Percentiles rank a stretch among this genome's conserved stretches.
phyloP scores from a whole-genome alignment of 768 basidiomycete species.

The Suillus clintonianus region DNA sequence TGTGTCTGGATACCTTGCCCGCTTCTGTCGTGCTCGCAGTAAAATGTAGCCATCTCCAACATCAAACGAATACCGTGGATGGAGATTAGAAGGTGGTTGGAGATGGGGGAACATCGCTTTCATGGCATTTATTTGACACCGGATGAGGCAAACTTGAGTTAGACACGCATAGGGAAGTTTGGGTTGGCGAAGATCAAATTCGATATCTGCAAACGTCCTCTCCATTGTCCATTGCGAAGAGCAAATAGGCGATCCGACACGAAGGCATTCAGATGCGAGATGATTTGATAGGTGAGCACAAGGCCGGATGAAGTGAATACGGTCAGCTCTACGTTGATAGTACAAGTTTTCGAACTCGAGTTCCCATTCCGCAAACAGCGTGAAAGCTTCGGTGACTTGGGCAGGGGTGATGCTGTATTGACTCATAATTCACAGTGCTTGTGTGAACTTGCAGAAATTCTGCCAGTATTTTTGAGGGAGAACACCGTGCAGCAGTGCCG shows the following conservation, averaged over 20 bases:
- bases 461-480: too few species aligned
- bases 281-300: slow-evolving; percentile 28
- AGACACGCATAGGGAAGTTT: slow-evolving; percentile 27
- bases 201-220: slow-evolving; percentile 26
- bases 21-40: slow-evolving; percentile 6
- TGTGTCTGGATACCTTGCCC: not conserved
- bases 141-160: slow-evolving; percentile 20
- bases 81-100: not conserved
- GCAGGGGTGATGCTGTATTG: too few species aligned
- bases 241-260: slow-evolving; percentile 21
- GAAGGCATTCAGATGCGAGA: slow-evolving; percentile 19
- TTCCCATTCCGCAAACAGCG: too few species aligned
- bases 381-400: too few species aligned
- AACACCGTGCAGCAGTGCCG: too few species aligned
- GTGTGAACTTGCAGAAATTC: too few species aligned
- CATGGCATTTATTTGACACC: slow-evolving; percentile 18
- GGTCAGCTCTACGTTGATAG: too few species aligned
- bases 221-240: slow-evolving; percentile 35
- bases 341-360: too few species aligned
- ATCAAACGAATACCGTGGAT: slow-evolving; percentile 12
- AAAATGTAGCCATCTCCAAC: slow-evolving; percentile 16
- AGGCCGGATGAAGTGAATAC: slow-evolving; percentile 7
- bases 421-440: too few species aligned
- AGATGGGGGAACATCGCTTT: slow-evolving; percentile 12
- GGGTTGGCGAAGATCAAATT: slow-evolving; percentile 24